A percentile compares a stretch with the other conserved stretches of the same genome.
Evolutionary conservation across 345 rosid genomes (phyloP).

Genomic region (Clarkia xantiana): DNA sequence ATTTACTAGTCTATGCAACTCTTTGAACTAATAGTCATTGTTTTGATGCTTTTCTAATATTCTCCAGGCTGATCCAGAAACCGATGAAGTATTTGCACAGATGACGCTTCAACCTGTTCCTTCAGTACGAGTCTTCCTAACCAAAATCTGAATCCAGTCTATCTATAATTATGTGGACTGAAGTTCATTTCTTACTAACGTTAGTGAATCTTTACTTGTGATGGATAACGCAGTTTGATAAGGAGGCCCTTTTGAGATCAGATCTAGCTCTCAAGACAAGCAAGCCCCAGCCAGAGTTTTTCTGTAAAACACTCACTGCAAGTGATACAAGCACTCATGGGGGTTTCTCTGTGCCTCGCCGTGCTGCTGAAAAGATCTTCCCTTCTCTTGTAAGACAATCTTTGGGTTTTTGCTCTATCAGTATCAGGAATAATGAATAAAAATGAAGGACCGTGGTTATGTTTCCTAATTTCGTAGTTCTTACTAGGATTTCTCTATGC

Average conservation of each 20-base stretch:
- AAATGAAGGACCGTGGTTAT: background rate
- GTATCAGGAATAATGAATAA: background rate
- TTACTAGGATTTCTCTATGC: slow-evolving; percentile 76
- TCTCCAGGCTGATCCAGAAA: slow-evolving; percentile 81
- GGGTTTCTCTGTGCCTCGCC: slow-evolving; percentile 92
- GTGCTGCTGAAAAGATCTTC: slow-evolving; percentile 92
- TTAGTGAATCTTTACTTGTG: background rate
- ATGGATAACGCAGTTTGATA: slow-evolving; percentile 56
- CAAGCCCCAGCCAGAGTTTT: slow-evolving; percentile 69
- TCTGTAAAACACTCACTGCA: slow-evolving; percentile 91
- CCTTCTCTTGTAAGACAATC: slow-evolving; percentile 60
- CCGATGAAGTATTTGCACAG: slow-evolving; percentile 95
- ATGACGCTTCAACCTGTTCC: slow-evolving; percentile 91
- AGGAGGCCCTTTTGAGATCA: slow-evolving; percentile 74
- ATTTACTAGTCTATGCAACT: too few species aligned
- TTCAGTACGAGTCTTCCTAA: slow-evolving; percentile 24
- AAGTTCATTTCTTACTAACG: background rate
- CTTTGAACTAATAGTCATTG: slow-evolving; percentile 1
- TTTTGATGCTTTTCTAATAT: slow-evolving; percentile 9
- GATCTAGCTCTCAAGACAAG: slow-evolving; percentile 67
- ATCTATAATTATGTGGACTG: too few species aligned
- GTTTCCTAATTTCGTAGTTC: slow-evolving; percentile 7
- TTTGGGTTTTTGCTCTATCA: background rate
- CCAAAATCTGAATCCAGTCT: background rate
- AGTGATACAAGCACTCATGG: slow-evolving; percentile 99